Evolutionary conservation across 371 early-diverging fungal species (phyloP).

Genomic region (Rhizopus arrhizus): DNA sequence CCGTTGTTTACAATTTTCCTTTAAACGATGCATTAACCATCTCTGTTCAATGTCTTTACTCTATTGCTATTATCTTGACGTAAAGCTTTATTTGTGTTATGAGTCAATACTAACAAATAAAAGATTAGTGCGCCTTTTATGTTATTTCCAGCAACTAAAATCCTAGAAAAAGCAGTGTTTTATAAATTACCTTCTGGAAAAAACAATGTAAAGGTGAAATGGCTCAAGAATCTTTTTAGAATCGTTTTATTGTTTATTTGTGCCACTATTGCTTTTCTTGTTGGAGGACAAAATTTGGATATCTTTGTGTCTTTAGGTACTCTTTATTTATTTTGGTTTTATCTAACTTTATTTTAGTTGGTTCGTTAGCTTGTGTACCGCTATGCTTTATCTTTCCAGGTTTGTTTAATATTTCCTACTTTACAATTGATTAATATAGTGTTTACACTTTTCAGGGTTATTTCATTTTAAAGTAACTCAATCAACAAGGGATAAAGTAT

Average conservation of each 20-base stretch:
- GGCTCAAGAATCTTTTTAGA: slow-evolving; percentile 68
- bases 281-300: slow-evolving; percentile 67
- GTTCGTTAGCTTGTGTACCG: slow-evolving; percentile 55
- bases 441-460: slow-evolving; percentile 36
- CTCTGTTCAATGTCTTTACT: slow-evolving; percentile 69
- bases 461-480: slow-evolving; percentile 64
- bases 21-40: slow-evolving; percentile 46
- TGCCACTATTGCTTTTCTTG: slow-evolving; percentile 57
- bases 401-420: neutral
- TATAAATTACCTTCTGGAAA: slow-evolving; percentile 41
- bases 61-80: slow-evolving; percentile 73
- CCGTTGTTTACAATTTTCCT: slow-evolving; percentile 70
- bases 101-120: neutral
- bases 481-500: slow-evolving; percentile 26
- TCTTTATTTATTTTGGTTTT: neutral
- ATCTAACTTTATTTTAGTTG: slow-evolving; percentile 23
- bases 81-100: slow-evolving; percentile 23
- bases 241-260: slow-evolving; percentile 51
- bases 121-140: slow-evolving; percentile 56
- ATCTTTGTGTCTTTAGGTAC: slow-evolving; percentile 65
- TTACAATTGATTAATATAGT: neutral
- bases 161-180: slow-evolving; percentile 65
- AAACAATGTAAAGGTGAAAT: slow-evolving; percentile 49
- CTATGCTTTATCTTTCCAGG: slow-evolving; percentile 74
- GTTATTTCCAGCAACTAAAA: slow-evolving; percentile 74